Evolutionary conservation across 176 grass and related monocot genomes (phyloP), one percentile per base, ranked within the genome.

Genomic region (Phragmites australis): DNA sequence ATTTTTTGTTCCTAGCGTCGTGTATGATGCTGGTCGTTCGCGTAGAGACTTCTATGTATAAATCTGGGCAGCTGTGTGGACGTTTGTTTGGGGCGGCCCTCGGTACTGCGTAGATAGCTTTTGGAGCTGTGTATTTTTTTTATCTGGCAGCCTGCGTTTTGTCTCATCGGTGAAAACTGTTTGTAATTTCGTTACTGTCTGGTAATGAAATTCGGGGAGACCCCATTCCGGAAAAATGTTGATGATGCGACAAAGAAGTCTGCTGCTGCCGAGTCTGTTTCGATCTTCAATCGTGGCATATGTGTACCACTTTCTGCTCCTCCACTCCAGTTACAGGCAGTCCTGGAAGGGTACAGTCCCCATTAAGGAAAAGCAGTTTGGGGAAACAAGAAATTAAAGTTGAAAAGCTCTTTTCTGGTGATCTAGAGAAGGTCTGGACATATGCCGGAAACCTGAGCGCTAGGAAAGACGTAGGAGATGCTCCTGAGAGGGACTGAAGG

Each of bases 371-470:
- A 78, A 74, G 17, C 44, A 84, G 16, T 45, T 25, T 66, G 48
- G 84, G 68, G 10, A 82, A 77, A 78, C 89, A 70, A 14, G 89
- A 83, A 53, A 64, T 65, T n/a, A 92, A 90, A 37, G 83, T 80
- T 0, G 91, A 83, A 69, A 97, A 92, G 61, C 51, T 80, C 22
- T 86, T 94, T 72, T 6, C 92, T 54, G 73, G 88, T 68, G 90
- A 96, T 67, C 34, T 90, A 8, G 90, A 93, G 79, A 96, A 95
- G 80, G 88, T 94, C 40, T 95, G 96, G 96, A 91, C 88, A 13
- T 93, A 93, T 30, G 71, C 92, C 5, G 91, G 94, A 47, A 94
- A 91, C 73, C 78, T 95, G 56, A 91, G 96, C 22, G 77, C 88
- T 0, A 87, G 88, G 75, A 99, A 93, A 82, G 97, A 99, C 0